A percentile compares a stretch with the other conserved stretches of the same genome.
phyloP scores from a whole-genome alignment of 2,329 filamentous ascomycete species.

The Apiospora malaysiana region DNA sequence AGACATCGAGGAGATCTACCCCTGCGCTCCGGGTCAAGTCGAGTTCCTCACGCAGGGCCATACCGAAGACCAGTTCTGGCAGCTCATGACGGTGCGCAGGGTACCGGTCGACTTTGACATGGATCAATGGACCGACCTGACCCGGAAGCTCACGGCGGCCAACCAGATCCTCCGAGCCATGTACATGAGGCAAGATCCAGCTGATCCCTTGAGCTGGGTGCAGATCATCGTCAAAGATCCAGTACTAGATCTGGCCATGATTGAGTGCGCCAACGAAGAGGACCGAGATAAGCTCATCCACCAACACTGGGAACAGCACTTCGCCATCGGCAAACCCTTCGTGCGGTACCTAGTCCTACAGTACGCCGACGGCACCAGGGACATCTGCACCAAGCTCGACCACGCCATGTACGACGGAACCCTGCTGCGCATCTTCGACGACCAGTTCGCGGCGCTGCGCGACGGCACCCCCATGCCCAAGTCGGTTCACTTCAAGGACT shows the following conservation, averaged over 20 bases:
- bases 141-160: conserved; percentile 27
- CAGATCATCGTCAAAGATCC: conserved; percentile 31
- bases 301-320: conserved; percentile 34
- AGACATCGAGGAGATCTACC: conserved; percentile 35
- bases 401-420: conserved; percentile 25
- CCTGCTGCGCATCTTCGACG: conserved; percentile 32
- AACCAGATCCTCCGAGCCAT: conserved; percentile 36
- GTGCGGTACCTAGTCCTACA: conserved; percentile 41
- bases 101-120: conserved; percentile 28
- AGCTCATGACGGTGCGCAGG: conserved; percentile 34
- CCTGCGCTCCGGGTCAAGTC: conserved; percentile 38
- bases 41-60: conserved; percentile 37
- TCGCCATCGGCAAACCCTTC: conserved; percentile 41
- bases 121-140: conserved; percentile 31
- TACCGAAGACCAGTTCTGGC: conserved; percentile 33
- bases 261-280: conserved; percentile 30
- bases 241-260: conserved; percentile 25
- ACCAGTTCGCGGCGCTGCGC: conserved; percentile 32
- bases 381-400: conserved; percentile 39
- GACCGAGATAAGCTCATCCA: conserved; percentile 33
- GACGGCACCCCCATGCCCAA: conserved; percentile 25
- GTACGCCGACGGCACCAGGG: conserved; percentile 30
- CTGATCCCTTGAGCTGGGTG: conserved; percentile 28
- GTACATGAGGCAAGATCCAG: conserved; percentile 27
- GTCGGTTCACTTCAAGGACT: conserved; percentile 34